Evolutionary conservation across 495 filamentous ascomycete genomes (phyloP).

Genomic region (Neurospora sp.): DNA sequence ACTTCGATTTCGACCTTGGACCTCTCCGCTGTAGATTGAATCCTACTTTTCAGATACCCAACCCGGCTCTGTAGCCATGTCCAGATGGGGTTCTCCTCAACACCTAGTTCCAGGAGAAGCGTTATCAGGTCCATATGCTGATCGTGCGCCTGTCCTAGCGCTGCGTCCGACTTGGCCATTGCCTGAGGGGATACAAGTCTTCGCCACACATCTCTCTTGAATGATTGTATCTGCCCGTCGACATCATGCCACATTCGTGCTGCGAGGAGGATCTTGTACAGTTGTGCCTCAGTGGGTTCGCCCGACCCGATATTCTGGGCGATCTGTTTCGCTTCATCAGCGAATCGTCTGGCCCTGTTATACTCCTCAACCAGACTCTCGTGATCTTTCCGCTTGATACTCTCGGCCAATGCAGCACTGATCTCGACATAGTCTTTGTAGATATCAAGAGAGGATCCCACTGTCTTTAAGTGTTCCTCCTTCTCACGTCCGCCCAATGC

Average conservation of each 20-base stretch:
- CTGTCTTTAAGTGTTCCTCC: conserved; percentile 71
- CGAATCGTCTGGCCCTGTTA: conserved; percentile 60
- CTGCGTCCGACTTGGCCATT: conserved; percentile 30
- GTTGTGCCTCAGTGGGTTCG: conserved; percentile 54
- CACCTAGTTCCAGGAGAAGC: conserved; percentile 79
- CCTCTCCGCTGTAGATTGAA: conserved; percentile 65
- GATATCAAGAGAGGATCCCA: conserved; percentile 62
- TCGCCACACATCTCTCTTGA: conserved; percentile 84
- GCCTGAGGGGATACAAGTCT: conserved; percentile 52
- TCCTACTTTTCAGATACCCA: conserved; percentile 78
- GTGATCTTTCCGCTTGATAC: conserved; percentile 82
- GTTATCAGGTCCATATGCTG: conserved; percentile 85
- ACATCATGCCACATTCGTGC: conserved; percentile 94
- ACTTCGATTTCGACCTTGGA: conserved; percentile 88
- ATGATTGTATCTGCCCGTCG: conserved; percentile 66
- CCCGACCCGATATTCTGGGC: conserved; percentile 43
- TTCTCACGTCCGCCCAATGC: conserved; percentile 86
- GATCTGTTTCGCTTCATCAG: conserved; percentile 61
- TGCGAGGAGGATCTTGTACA: conserved; percentile 75
- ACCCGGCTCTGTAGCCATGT: conserved; percentile 84
- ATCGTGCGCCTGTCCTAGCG: conserved; percentile 47
- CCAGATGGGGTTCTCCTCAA: conserved; percentile 93
- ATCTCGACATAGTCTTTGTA: conserved; percentile 74
- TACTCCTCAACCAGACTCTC: conserved; percentile 81
- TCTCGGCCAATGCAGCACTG: conserved; percentile 63